Percentiles rank a stretch among this genome's conserved stretches.
Conservation (phyloP, 345 rosid species). For the Gossypium herbaceum region DNA sequence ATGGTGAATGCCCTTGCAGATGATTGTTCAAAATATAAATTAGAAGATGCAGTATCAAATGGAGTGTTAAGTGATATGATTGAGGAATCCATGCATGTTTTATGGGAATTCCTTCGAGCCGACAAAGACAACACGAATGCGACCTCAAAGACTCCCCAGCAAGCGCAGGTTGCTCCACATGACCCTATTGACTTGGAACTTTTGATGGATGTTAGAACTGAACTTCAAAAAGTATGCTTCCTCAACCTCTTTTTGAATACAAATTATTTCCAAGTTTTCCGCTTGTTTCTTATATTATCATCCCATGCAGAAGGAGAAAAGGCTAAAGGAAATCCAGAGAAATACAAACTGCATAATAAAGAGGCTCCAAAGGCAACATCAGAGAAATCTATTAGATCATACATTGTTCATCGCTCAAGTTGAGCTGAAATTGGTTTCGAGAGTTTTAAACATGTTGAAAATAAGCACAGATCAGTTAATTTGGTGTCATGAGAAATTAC, state of each 20-base stretch:
- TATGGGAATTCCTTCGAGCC: slow-evolving; percentile 56
- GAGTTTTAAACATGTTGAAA: slow-evolving; percentile 64
- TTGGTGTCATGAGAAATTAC: slow-evolving; percentile 78
- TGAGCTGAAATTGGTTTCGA: slow-evolving; percentile 59
- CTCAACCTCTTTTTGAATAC: not conserved
- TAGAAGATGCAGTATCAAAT: slow-evolving; percentile 37
- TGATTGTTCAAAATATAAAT: slow-evolving; percentile 42
- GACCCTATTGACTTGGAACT: slow-evolving; percentile 50
- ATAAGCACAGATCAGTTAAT: slow-evolving; percentile 55
- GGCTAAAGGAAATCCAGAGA: slow-evolving; percentile 62
- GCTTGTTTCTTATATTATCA: not conserved
- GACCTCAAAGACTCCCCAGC: slow-evolving; percentile 30
- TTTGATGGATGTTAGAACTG: slow-evolving; percentile 36
- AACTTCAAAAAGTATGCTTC: slow-evolving; percentile 57
- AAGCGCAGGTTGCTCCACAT: slow-evolving; percentile 40
- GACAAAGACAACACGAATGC: slow-evolving; percentile 42
- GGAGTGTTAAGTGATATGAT: slow-evolving; percentile 37
- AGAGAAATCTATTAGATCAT: slow-evolving; percentile 29
- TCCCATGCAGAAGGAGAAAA: slow-evolving; percentile 58
- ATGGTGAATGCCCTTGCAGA: slow-evolving; percentile 27
- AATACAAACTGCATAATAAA: slow-evolving; percentile 55
- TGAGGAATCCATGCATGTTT: slow-evolving; percentile 45
- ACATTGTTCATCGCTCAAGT: slow-evolving; percentile 46
- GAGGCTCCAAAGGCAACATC: slow-evolving; percentile 48
- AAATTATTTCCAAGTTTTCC: not conserved